phyloP scores from a whole-genome alignment of 2,329 filamentous ascomycete species.

The Venturia carpophila region DNA sequence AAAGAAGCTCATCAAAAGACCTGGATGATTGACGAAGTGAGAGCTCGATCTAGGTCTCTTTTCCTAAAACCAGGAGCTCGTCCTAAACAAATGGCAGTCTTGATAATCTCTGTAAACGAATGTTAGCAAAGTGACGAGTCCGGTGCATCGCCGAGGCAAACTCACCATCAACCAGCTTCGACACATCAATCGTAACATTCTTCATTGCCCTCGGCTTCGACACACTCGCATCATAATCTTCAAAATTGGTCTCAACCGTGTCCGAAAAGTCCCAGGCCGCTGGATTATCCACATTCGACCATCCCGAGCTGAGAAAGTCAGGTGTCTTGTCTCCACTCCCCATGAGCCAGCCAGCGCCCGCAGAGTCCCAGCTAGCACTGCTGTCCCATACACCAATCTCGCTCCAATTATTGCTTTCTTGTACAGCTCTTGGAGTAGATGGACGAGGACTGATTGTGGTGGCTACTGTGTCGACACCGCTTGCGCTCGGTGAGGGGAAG shows the following conservation, averaged over 20 bases:
- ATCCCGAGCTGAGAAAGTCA: slow-evolving; percentile 2
- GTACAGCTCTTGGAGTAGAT: neutral
- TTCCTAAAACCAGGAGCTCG: slow-evolving; percentile 37
- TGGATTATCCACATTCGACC: slow-evolving; percentile 4
- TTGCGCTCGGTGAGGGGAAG: slow-evolving; percentile 8
- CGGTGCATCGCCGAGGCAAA: slow-evolving; percentile 13
- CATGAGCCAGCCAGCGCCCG: slow-evolving; percentile 17
- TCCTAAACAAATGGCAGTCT: slow-evolving; percentile 36
- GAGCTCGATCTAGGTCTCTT: slow-evolving; percentile 36
- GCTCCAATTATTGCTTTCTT: neutral
- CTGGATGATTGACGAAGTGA: slow-evolving; percentile 30
- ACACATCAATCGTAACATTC: slow-evolving; percentile 37
- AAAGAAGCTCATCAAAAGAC: slow-evolving; percentile 19
- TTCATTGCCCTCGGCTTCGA: slow-evolving; percentile 26
- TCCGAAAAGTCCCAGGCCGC: slow-evolving; percentile 23
- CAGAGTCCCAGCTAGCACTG: slow-evolving; percentile 4
- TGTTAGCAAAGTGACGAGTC: slow-evolving; percentile 24
- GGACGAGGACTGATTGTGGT: neutral
- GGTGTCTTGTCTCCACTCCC: slow-evolving; percentile 14
- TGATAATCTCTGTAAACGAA: slow-evolving; percentile 28
- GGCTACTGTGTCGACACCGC: neutral
- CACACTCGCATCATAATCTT: slow-evolving; percentile 1
- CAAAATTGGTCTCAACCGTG: slow-evolving; percentile 21
- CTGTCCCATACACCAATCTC: slow-evolving; percentile 16
- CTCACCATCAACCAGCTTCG: slow-evolving; percentile 38